These are phyloP conservation scores for Termitomyces sp. DNA, from an alignment of 1,284 basidiomycete genomes.

Conservation along the genomic window DNA sequence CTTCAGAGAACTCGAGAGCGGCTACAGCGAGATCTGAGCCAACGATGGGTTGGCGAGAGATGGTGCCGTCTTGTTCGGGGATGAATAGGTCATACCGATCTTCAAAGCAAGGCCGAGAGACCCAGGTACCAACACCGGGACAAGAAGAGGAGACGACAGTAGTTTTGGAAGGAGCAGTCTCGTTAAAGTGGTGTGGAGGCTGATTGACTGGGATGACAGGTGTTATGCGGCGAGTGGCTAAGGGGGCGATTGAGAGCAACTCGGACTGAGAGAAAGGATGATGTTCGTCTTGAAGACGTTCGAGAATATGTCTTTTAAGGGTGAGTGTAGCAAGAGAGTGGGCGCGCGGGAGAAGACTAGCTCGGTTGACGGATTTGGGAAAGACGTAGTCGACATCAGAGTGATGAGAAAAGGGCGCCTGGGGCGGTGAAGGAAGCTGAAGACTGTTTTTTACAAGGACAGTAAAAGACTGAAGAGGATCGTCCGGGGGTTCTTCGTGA, in stretches of 20 bases:
- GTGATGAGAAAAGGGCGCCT: slow-evolving; percentile 47
- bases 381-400: slow-evolving; percentile 44
- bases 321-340: slow-evolving; percentile 43
- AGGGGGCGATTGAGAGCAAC: slow-evolving; percentile 42
- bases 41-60: slow-evolving; percentile 38
- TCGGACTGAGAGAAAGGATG: slow-evolving; percentile 39
- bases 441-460: slow-evolving; percentile 38
- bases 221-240: slow-evolving; percentile 37
- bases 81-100: slow-evolving; percentile 57
- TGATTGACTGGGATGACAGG: slow-evolving; percentile 24
- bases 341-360: slow-evolving; percentile 32
- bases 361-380: slow-evolving; percentile 57
- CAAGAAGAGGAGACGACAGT: slow-evolving; percentile 41
- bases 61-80: slow-evolving; percentile 34
- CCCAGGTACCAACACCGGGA: slow-evolving; percentile 61
- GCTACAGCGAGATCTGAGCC: slow-evolving; percentile 58
- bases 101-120: slow-evolving; percentile 69
- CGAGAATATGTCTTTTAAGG: slow-evolving; percentile 48
- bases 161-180: slow-evolving; percentile 39
- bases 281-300: slow-evolving; percentile 35
- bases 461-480: slow-evolving; percentile 18
- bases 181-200: slow-evolving; percentile 36
- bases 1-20: slow-evolving; percentile 65
- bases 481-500: slow-evolving; percentile 10
- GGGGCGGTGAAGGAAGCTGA: slow-evolving; percentile 16